Evolutionary conservation across 2,329 filamentous ascomycete genomes (phyloP), one percentile per base, ranked within the genome.

Genomic region (Tolypocladium capitatum): DNA sequence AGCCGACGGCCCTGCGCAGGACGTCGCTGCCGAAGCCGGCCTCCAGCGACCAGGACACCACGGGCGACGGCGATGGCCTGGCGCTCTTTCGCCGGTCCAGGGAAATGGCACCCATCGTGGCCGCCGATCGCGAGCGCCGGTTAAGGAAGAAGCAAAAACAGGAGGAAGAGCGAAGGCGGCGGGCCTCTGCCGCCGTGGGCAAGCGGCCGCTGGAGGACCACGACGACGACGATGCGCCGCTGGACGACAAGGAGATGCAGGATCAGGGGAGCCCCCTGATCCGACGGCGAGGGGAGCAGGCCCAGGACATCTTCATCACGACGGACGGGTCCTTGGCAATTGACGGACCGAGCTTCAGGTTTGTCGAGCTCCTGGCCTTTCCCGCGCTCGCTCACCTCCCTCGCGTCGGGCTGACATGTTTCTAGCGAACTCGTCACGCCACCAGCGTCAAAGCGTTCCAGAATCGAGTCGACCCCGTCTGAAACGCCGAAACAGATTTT

Each of bases 31-130:
- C 64, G 2, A 60, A 56, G n/a, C 48, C 57, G 16, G 50, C 53
- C 18, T 48, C 46, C 42, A 45, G 47, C 43, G 46, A 31, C 2
- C 48, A 55, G 3, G 48, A 51, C 7, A 27, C 31, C 18, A 43
- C 49, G 27, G 51, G 54, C 8, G 52, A 60, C 10, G 60, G 61
- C 16, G 61, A 69, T 35, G 64, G 58, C 2, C 63, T 79, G 11
- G 64, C 63, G 2, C 61, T 79, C 6, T 80, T 80, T 52, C 67
- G 69, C 38, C 71, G 72, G 5, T 66, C 71, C 13, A 71, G 70
- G 51, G 66, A 71, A 49, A 74, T 76, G 57, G 74, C 72, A 45
- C 65, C 69, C 6, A 63, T 66, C 33, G 57, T 71, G 31, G 58
- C 65, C 47, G 67, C 68, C n/a, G 67, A 72, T 31, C 63, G 60